phyloP scores from a whole-genome alignment of 2,329 filamentous ascomycete genomes.

The Penicillium sp. region DNA sequence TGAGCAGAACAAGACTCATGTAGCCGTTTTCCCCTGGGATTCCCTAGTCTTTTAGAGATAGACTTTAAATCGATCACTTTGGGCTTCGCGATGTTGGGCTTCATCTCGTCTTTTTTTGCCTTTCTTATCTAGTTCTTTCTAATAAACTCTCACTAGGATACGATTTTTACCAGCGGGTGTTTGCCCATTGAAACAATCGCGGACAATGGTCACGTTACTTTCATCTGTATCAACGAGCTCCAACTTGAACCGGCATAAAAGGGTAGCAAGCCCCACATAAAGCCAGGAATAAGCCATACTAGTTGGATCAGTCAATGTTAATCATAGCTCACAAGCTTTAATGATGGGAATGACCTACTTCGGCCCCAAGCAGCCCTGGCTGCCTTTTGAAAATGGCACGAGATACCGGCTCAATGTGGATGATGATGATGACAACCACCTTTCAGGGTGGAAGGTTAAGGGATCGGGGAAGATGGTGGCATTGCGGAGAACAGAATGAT shows the following conservation, averaged over 20 bases:
- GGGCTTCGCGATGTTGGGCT: not conserved
- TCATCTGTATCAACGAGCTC: not conserved
- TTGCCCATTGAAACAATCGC: conserved; percentile 6
- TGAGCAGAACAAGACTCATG: too few relatives aligned
- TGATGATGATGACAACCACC: not conserved
- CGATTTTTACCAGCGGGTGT: not conserved
- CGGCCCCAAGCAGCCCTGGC: conserved; percentile 1
- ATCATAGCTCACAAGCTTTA: too few relatives aligned
- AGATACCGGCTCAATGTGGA: not conserved
- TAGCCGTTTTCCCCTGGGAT: too few relatives aligned
- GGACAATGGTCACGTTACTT: not conserved
- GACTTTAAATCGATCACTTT: not conserved
- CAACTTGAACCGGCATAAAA: not conserved
- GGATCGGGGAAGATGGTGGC: not conserved
- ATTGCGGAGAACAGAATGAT: not conserved
- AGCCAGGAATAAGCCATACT: conserved; percentile 1
- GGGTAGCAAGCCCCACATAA: not conserved
- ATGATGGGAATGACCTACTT: not conserved
- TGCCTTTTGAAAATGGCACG: conserved; percentile 3
- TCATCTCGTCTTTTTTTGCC: not conserved
- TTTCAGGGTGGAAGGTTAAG: not conserved
- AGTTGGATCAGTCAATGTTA: not conserved
- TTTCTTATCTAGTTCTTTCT: not conserved
- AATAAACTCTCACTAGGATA: not conserved
- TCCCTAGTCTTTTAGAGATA: too few relatives aligned